Conservation (phyloP, 2,329 filamentous ascomycete genomes). For the Botrytis porri region DNA sequence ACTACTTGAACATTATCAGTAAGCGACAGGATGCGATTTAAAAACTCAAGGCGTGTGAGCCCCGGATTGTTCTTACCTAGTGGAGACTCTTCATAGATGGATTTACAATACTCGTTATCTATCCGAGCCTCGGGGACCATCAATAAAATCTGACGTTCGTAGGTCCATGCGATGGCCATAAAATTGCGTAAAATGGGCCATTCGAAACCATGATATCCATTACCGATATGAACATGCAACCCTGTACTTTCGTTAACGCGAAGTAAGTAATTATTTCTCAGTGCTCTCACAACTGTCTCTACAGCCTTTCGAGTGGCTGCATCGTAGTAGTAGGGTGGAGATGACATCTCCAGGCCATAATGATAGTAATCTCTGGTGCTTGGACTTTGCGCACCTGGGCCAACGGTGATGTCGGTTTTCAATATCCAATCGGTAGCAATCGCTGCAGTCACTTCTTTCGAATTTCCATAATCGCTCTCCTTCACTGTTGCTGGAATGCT, state of each 20-base stretch:
- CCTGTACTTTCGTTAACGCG: conserved; percentile 30
- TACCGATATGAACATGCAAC: conserved; percentile 39
- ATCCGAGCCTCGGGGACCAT: not conserved
- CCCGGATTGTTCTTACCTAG: not conserved
- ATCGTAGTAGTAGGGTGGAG: conserved; percentile 7
- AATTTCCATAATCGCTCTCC: accelerated
- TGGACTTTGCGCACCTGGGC: not conserved
- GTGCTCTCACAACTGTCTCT: conserved; percentile 19
- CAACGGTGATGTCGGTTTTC: not conserved
- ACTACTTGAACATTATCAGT: not conserved
- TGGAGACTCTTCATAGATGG: not conserved
- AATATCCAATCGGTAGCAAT: not conserved
- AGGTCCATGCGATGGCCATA: conserved; percentile 32
- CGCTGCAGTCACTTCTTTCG: not conserved
- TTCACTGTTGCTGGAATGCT: not conserved
- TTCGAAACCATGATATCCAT: conserved; percentile 28
- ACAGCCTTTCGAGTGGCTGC: not conserved
- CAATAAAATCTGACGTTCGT: conserved; percentile 31
- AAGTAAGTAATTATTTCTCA: conserved; percentile 26
- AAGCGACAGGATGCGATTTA: not conserved
- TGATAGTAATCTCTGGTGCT: not conserved
- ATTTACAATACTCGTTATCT: not conserved
- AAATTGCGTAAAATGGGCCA: conserved; percentile 34
- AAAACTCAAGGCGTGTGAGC: not conserved
- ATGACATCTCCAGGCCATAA: not conserved